These are phyloP conservation scores for Aschersonia sp. DNA, from an alignment of 2,329 filamentous ascomycete genomes.

Conservation along the genomic window DNA sequence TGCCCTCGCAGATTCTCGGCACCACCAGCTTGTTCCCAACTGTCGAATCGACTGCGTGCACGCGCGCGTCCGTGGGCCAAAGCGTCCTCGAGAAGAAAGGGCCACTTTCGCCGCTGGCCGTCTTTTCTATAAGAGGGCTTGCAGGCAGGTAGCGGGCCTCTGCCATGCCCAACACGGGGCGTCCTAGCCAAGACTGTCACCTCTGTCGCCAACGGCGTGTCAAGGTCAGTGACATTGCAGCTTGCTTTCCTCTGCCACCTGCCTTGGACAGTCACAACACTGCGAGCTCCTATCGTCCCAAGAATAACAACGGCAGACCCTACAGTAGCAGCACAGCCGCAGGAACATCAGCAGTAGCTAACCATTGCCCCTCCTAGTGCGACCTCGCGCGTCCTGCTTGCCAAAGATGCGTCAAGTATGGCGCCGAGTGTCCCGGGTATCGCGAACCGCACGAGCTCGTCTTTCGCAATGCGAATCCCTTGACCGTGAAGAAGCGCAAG, in stretches of 20 bases:
- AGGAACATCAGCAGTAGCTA: not conserved
- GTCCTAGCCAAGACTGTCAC: conserved; percentile 25
- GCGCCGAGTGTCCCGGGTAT: conserved; percentile 23
- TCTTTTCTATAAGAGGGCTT: too few relatives aligned
- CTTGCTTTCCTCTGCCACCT: too few relatives aligned
- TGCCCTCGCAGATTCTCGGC: too few relatives aligned
- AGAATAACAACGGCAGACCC: too few relatives aligned
- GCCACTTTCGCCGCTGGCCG: too few relatives aligned
- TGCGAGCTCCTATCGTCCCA: too few relatives aligned
- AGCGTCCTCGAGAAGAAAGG: too few relatives aligned
- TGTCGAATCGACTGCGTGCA: too few relatives aligned
- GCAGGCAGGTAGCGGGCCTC: not conserved
- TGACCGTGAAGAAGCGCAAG: conserved; percentile 15
- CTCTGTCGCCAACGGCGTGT: conserved; percentile 24
- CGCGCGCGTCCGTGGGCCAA: too few relatives aligned
- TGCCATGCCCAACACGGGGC: conserved; percentile 25
- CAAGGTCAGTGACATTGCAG: conserved; percentile 16
- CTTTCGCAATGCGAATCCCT: conserved; percentile 20
- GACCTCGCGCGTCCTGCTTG: conserved; percentile 24
- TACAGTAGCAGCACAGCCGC: too few relatives aligned
- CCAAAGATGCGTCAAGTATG: conserved; percentile 25
- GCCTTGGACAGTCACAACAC: too few relatives aligned
- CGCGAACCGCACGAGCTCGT: conserved; percentile 23
- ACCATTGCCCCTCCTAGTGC: conserved; percentile 13
- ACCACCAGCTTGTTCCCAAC: too few relatives aligned